phyloP scores from a whole-genome alignment of 345 rosid species.

The Acer saccharum region DNA sequence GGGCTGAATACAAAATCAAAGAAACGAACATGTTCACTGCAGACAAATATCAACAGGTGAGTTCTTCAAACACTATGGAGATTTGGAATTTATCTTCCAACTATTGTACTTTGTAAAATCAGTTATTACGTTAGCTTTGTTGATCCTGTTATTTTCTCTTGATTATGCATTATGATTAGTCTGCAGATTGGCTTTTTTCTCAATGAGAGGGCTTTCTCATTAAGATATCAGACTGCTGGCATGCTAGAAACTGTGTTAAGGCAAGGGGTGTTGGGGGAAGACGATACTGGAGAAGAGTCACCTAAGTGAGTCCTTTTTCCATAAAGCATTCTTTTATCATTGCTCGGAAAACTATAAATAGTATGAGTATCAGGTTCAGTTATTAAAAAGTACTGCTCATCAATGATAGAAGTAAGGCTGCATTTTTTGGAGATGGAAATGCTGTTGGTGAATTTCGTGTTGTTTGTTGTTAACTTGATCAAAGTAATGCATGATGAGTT shows the following conservation, averaged over 20 bases:
- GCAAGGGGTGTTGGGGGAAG: constrained; percentile 93
- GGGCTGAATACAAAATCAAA: constrained; percentile 93
- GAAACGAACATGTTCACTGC: constrained; percentile 93
- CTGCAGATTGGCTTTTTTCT: constrained; percentile 92
- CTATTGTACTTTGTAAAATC: not conserved
- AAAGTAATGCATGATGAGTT: not conserved
- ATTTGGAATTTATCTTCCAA: not conserved
- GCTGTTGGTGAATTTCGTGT: not conserved
- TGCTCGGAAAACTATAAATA: not conserved
- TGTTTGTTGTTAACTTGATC: not conserved
- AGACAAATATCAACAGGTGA: constrained; percentile 92
- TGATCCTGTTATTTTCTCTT: constrained; percentile 34
- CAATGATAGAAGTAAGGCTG: not conserved
- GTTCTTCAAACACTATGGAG: constrained; percentile 24
- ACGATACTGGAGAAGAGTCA: constrained; percentile 92
- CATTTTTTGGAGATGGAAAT: not conserved
- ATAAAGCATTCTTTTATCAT: not conserved
- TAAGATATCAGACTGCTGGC: constrained; percentile 89
- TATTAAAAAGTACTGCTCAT: not conserved
- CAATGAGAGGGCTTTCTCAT: constrained; percentile 73
- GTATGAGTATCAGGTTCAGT: not conserved
- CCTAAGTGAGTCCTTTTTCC: constrained; percentile 59
- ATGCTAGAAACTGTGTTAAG: constrained; percentile 83
- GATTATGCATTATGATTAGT: constrained; percentile 60
- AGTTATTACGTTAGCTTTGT: constrained; percentile 4